Base-by-base conservation (phyloP, 1,284 basidiomycete species). In the Malassezia restricta region DNA sequence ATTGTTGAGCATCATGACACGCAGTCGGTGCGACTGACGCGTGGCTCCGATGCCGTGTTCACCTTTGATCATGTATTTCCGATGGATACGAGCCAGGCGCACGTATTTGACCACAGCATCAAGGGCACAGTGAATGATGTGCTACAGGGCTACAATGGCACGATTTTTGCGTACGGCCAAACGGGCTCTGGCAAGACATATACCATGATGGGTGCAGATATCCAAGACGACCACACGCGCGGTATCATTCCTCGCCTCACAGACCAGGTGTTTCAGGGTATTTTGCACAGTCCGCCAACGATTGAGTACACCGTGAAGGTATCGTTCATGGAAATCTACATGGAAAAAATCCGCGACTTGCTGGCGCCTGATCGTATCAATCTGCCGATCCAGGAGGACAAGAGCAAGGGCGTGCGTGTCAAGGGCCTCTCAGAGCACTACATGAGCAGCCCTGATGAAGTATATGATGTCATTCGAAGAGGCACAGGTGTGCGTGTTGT, bases 271-370 rank as follows among this genome's bases (percentile, higher is more conserved):
- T 99, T 99, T 74, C 86, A 90, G 59, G 90, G 88, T 49, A 99
- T 99, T 74, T 83, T 94, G 61, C 83, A 87, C 64, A 94, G 91
- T 51, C 92, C 96, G 65, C 81, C 87, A 38, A 87, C 89, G 73
- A 78, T 98, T 58, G 94, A 99, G 75, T 99, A 98, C 75, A 82
- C 96, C 53, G 94, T 99, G 75, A 99, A 99, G 77, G 94, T 98
- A 49, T 95, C 90, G 33, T 99, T 98, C 75, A 95, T 99, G 90
- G 94, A 99, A 75, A 98, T 99, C 62, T 99, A 99, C 76, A 81
- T 98, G 72, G 94, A 99, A 76, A 82, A 84, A 62, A 91, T 99
- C 65, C 82, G 92, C 54, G 94, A 99, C 79, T 76, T 99, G 56
- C 40, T 14, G 14, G 8, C 27, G 95, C 90, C 94, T 37, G 87